Evolutionary conservation across 2,329 filamentous ascomycete species (phyloP), one percentile per base, ranked within the genome.

Genomic region (Epichloe gansuensis): DNA sequence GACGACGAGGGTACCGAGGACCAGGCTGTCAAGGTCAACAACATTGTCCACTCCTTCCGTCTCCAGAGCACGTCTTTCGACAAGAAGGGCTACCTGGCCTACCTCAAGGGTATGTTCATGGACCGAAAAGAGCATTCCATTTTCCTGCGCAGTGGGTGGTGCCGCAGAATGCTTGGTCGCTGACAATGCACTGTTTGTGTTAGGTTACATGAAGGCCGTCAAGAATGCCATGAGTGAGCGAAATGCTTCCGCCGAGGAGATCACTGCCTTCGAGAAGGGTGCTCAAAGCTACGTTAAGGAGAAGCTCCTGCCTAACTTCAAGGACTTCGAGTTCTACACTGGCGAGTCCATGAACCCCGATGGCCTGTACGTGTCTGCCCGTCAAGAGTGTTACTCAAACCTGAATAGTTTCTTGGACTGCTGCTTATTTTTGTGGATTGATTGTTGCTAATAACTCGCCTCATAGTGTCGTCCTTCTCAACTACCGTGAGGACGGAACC

Each of bases 401-500:
- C 3, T 31, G 31, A 31, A 11, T 9, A 4, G 9, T 11, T 31
- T 11, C 31, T 31, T 31, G 31, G 8, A 31, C 31, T 15, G 6
- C 5, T 43, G 11, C 13, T 25, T 15, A 13, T 43, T 43, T 3
- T 15, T 15, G 12, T 13, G 15, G 34, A 7, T 45, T 23, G 15
- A 13, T 13, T 13, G 28, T 4, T 25, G 4, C 38, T 15, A 28
- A 41, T 34, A 48, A 23, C 37, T 48, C 54, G 56, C 59, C 37
- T 52, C 48, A 28, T 58, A 91, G 87, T 83, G 78, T 95, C 64
- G 78, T 91, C 60, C 87, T 96, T 61, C 86, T 96, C 69, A 94
- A 96, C 81, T 98, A 95, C 82, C 91, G 93, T 65, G 91, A 95
- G 71, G 93, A 97, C 65, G 93, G 93, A 71, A 72, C 85, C 62